Evolutionary conservation across 2,329 filamentous ascomycete genomes (phyloP).

Genomic region (Fusarium buxicola): DNA sequence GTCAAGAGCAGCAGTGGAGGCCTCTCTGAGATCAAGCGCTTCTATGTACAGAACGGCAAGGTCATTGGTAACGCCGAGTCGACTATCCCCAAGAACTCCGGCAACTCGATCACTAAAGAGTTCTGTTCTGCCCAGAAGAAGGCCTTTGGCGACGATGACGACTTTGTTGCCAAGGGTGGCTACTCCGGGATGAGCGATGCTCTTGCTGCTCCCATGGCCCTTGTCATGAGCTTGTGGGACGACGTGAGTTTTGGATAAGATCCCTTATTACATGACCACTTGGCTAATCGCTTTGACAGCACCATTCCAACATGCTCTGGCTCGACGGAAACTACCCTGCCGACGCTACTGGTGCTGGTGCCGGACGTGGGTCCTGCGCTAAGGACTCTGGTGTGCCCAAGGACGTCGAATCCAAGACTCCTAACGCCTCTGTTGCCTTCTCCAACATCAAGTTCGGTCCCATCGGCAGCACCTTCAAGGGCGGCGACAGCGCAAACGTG

Average conservation of each 20-base stretch:
- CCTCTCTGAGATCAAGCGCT: conserved; percentile 69
- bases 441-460: conserved; percentile 69
- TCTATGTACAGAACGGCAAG: conserved; percentile 72
- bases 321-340: conserved; percentile 74
- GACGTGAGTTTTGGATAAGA: conserved; percentile 55
- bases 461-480: conserved; percentile 63
- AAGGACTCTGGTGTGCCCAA: conserved; percentile 63
- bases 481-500: conserved; percentile 17
- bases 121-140: conserved; percentile 70
- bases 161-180: conserved; percentile 68
- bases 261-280: background rate
- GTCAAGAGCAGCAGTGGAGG: conserved; percentile 58
- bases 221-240: conserved; percentile 67
- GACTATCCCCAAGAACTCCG: conserved; percentile 51
- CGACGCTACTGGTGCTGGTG: conserved; percentile 57
- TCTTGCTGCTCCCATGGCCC: conserved; percentile 56
- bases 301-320: conserved; percentile 77
- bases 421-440: conserved; percentile 63
- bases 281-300: conserved; percentile 41
- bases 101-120: conserved; percentile 63
- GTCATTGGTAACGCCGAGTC: conserved; percentile 66
- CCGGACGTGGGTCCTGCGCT: conserved; percentile 64
- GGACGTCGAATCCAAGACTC: conserved; percentile 58
- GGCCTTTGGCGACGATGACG: conserved; percentile 64
- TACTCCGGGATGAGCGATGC: conserved; percentile 64